phyloP scores from a whole-genome alignment of 2,329 filamentous ascomycete genomes.

The Lomentospora prolificans region DNA sequence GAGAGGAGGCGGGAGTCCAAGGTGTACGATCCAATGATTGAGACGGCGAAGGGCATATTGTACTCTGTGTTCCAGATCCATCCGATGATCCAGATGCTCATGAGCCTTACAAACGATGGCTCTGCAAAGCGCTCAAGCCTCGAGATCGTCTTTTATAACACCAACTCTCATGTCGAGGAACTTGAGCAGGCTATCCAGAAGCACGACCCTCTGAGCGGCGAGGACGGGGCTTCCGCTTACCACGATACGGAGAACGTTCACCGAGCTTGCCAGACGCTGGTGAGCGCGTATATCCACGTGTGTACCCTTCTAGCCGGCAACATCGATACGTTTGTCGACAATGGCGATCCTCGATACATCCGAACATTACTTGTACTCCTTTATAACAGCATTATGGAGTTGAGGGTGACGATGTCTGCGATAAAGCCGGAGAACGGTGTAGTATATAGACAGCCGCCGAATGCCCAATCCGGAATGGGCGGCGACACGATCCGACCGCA shows the following conservation, averaged over 20 bases:
- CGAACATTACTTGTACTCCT: conserved; percentile 53
- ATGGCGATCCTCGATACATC: conserved; percentile 57
- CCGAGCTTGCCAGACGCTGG: conserved; percentile 51
- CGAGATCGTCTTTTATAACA: conserved; percentile 59
- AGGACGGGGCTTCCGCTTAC: conserved; percentile 36
- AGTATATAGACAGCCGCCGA: conserved; percentile 1
- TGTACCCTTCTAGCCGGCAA: conserved; percentile 51
- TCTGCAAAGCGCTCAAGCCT: conserved; percentile 53
- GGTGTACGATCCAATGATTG: conserved; percentile 49
- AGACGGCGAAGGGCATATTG: conserved; percentile 56
- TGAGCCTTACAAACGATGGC: conserved; percentile 50
- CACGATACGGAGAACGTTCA: conserved; percentile 55
- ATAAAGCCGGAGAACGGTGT: conserved; percentile 14
- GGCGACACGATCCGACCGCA: conserved; percentile 41
- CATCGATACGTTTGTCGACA: conserved; percentile 54
- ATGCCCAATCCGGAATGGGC: conserved; percentile 1
- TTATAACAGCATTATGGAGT: conserved; percentile 59
- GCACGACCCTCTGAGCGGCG: conserved; percentile 37
- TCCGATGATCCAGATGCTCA: conserved; percentile 56
- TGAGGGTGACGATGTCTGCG: conserved; percentile 42
- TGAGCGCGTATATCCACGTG: conserved; percentile 56
- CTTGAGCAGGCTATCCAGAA: conserved; percentile 55
- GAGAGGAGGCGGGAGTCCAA: conserved; percentile 54
- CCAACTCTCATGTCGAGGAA: conserved; percentile 55
- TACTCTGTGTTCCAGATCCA: conserved; percentile 61